These are phyloP conservation scores for Ophiostoma sp. DNA, from an alignment of 2,329 filamentous ascomycete genomes.

Conservation along the genomic window DNA sequence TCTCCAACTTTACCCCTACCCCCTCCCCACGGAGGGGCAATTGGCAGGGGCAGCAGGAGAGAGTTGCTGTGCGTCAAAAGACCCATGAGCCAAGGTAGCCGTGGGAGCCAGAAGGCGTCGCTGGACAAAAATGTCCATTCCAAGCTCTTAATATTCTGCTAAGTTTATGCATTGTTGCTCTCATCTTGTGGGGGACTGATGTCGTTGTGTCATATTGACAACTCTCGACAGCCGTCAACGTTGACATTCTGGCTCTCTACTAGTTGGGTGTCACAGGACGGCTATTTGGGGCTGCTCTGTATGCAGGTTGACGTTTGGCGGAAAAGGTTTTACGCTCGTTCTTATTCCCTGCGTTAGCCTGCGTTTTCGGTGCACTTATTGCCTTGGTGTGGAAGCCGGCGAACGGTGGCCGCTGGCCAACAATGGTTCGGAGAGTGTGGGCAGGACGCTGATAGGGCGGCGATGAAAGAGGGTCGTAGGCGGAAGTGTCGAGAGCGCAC, in stretches of 20 bases:
- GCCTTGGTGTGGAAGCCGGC: neutral
- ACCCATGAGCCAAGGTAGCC: neutral
- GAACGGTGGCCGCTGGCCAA: neutral
- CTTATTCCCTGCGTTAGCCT: conserved; percentile 1
- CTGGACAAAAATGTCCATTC: neutral
- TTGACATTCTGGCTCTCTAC: too few relatives aligned
- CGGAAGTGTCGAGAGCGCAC: neutral
- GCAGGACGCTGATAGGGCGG: conserved; percentile 3
- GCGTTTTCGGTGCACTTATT: neutral
- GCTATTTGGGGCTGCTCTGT: neutral
- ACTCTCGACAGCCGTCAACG: neutral
- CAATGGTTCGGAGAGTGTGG: conserved; percentile 5
- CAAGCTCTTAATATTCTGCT: neutral
- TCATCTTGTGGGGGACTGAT: neutral
- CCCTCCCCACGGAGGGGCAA: neutral
- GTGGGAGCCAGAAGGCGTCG: neutral
- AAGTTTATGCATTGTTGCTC: neutral
- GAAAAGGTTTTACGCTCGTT: conserved; percentile 22
- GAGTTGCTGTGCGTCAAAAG: neutral
- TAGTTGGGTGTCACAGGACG: conserved; percentile 14
- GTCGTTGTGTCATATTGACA: neutral
- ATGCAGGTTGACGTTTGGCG: neutral
- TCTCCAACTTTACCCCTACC: conserved; percentile 12
- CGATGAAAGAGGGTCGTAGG: neutral
- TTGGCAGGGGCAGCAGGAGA: neutral